These are phyloP conservation scores for Golovinomyces cichoracearum DNA, from an alignment of 2,329 filamentous ascomycete genomes.

Conservation along the genomic window DNA sequence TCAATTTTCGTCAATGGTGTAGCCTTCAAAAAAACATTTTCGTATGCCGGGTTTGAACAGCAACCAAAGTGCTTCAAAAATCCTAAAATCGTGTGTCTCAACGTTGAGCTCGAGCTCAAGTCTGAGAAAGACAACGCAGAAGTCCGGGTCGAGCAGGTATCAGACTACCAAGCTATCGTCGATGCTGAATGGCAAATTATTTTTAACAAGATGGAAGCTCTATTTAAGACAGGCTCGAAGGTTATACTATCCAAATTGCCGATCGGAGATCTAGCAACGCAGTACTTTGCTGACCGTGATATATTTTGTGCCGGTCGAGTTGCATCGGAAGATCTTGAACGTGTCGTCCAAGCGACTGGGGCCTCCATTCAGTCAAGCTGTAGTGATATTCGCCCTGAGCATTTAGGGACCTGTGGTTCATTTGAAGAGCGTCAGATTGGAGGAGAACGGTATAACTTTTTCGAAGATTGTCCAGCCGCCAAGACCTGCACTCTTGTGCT, in stretches of 20 bases:
- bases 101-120: constrained; percentile 95
- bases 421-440: constrained; percentile 97
- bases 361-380: constrained; percentile 85
- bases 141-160: constrained; percentile 91
- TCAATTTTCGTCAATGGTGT: constrained; percentile 94
- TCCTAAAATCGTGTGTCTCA: constrained; percentile 90
- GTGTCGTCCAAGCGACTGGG: constrained; percentile 81
- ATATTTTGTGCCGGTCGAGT: constrained; percentile 96
- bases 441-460: constrained; percentile 94
- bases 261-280: constrained; percentile 89
- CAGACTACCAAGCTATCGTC: constrained; percentile 96
- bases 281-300: constrained; percentile 93
- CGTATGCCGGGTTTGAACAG: constrained; percentile 96
- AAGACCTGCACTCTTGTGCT: constrained; percentile 94
- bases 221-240: constrained; percentile 85
- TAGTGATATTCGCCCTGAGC: constrained; percentile 70
- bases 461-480: constrained; percentile 79
- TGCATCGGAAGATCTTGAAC: constrained; percentile 73
- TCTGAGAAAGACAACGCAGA: constrained; percentile 98
- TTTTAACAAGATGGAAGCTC: constrained; percentile 92
- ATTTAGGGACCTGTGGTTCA: constrained; percentile 66
- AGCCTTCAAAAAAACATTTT: constrained; percentile 98
- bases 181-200: constrained; percentile 99
- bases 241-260: constrained; percentile 92
- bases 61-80: constrained; percentile 87